Evolutionary conservation across 306 rosid species (phyloP).

Genomic region (Malus fusca): DNA sequence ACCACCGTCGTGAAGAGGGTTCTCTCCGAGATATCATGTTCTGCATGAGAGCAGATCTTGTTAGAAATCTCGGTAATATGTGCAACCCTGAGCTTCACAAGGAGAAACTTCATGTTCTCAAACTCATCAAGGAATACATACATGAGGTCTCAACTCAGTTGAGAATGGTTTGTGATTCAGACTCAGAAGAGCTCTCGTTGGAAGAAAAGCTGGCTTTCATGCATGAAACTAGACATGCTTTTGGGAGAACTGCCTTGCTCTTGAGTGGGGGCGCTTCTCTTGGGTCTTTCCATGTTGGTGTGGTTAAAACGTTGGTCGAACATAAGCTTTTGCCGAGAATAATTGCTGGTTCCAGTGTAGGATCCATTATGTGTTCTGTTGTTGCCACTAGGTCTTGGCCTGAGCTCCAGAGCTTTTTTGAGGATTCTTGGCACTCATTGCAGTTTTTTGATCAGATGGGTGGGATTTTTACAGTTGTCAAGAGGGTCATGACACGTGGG

Average conservation of each 20-base stretch:
- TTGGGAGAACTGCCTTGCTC: constrained; percentile 91
- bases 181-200: constrained; percentile 70
- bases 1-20: constrained; percentile 69
- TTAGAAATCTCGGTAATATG: constrained; percentile 87
- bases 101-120: constrained; percentile 84
- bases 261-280: constrained; percentile 99
- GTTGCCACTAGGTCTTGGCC: constrained; percentile 99
- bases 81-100: constrained; percentile 90
- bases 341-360: constrained; percentile 96
- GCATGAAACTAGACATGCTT: constrained; percentile 96
- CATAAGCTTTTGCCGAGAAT: constrained; percentile 91
- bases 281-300: constrained; percentile 87
- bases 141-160: constrained; percentile 81
- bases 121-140: constrained; percentile 78
- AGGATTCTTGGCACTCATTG: constrained; percentile 79
- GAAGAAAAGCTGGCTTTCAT: constrained; percentile 88
- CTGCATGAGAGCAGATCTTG: constrained; percentile 92
- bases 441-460: constrained; percentile 91
- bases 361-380: constrained; percentile 87
- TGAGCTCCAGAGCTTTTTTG: constrained; percentile 88
- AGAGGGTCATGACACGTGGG: constrained; percentile 72
- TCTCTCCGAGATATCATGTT: constrained; percentile 79
- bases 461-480: constrained; percentile 82
- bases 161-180: constrained; percentile 86
- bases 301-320: constrained; percentile 75